These are phyloP conservation scores for Sanghuangporus weigelae DNA, from an alignment of 1,284 basidiomycete genomes.

Conservation along the genomic window DNA sequence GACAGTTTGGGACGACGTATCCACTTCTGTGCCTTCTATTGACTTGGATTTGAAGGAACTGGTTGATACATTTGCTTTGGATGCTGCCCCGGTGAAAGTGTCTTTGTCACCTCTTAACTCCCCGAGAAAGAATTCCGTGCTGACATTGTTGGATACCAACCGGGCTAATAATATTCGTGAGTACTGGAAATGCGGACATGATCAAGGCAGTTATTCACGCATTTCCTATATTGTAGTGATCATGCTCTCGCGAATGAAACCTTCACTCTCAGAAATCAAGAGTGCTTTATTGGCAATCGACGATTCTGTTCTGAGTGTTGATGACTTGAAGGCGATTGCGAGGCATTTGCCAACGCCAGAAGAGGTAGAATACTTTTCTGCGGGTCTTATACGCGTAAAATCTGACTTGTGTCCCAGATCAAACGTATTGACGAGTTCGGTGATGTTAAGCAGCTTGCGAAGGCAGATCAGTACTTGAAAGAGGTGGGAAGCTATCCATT, in stretches of 20 bases:
- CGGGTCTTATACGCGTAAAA: background rate
- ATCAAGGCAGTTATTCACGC: background rate
- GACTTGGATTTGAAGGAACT: slow-evolving; percentile 65
- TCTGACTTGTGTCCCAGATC: slow-evolving; percentile 34
- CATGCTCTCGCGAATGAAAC: slow-evolving; percentile 73
- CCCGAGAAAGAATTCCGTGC: slow-evolving; percentile 51
- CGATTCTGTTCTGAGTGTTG: slow-evolving; percentile 59
- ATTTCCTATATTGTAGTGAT: slow-evolving; percentile 47
- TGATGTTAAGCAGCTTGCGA: slow-evolving; percentile 67
- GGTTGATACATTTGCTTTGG: slow-evolving; percentile 68
- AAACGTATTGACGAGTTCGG: slow-evolving; percentile 60
- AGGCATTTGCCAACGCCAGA: slow-evolving; percentile 73
- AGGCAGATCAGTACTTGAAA: slow-evolving; percentile 81
- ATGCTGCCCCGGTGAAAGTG: slow-evolving; percentile 37
- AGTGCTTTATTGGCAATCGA: slow-evolving; percentile 66
- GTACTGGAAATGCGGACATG: slow-evolving; percentile 18
- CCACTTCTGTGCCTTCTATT: slow-evolving; percentile 25
- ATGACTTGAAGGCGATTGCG: slow-evolving; percentile 69
- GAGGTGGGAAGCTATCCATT: slow-evolving; percentile 42
- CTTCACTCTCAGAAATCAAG: slow-evolving; percentile 58
- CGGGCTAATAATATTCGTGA: slow-evolving; percentile 82
- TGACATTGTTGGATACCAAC: slow-evolving; percentile 72
- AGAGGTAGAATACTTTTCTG: slow-evolving; percentile 45
- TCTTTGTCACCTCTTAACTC: slow-evolving; percentile 38
- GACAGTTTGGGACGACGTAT: slow-evolving; percentile 72